A percentile compares a stretch with the other conserved stretches of the same genome.
phyloP scores from a whole-genome alignment of 495 filamentous ascomycete genomes.

The Neurospora pannonica region DNA sequence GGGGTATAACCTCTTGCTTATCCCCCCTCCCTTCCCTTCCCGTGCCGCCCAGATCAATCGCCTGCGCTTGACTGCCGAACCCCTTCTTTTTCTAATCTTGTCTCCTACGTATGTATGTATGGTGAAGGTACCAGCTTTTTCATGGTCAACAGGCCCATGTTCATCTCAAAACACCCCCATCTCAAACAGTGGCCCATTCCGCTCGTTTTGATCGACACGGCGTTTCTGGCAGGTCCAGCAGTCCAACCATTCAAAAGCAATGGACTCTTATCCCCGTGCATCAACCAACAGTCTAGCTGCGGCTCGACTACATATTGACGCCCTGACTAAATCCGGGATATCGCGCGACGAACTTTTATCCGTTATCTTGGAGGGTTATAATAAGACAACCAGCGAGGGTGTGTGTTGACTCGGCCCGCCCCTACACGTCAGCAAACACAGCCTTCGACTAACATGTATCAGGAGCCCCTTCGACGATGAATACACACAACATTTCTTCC shows the following conservation, averaged over 20 bases:
- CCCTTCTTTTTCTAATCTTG: constrained; percentile 1
- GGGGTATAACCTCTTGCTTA: background rate
- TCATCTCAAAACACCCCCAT: background rate
- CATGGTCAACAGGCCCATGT: background rate
- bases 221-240: background rate
- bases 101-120: background rate
- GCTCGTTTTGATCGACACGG: background rate
- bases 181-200: background rate
- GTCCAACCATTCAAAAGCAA: background rate
- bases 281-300: constrained; percentile 22
- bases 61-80: constrained; percentile 1
- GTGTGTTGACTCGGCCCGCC: background rate
- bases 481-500: background rate
- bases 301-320: constrained; percentile 24
- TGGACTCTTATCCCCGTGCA: background rate
- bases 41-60: background rate
- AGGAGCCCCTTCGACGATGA: background rate
- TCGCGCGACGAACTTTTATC: constrained; percentile 22
- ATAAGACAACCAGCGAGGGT: constrained; percentile 8
- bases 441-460: background rate
- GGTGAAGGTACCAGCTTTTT: background rate
- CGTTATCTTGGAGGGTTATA: constrained; percentile 21
- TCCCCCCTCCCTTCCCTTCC: background rate
- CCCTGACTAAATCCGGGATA: constrained; percentile 21
- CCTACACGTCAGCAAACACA: background rate